Conservation (phyloP, 352 stramenopile genomes). For the Phytophthora chlamydospora region DNA sequence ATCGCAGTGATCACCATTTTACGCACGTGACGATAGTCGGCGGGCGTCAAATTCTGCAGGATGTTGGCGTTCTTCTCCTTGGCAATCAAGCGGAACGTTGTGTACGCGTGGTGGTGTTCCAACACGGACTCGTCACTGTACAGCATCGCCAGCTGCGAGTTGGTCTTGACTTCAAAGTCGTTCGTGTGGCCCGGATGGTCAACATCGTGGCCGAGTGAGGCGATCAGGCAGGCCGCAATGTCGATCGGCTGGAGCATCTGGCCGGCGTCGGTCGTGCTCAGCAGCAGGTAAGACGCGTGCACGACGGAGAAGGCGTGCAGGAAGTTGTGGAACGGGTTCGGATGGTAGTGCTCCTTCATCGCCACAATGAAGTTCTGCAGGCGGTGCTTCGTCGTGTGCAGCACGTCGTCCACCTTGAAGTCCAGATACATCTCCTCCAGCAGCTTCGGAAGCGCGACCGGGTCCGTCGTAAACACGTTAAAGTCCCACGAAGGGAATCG, state of each 20-base stretch:
- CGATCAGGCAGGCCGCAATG: slow-evolving; percentile 84
- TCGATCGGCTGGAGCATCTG: slow-evolving; percentile 85
- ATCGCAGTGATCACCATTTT: slow-evolving; percentile 91
- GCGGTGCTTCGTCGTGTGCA: slow-evolving; percentile 58
- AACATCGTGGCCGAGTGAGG: slow-evolving; percentile 90
- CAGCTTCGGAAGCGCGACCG: slow-evolving; percentile 53
- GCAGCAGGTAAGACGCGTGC: slow-evolving; percentile 83
- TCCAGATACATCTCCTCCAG: slow-evolving; percentile 82
- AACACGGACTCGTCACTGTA: slow-evolving; percentile 92
- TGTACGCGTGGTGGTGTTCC: slow-evolving; percentile 89
- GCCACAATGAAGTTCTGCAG: slow-evolving; percentile 84
- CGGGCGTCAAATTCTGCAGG: slow-evolving; percentile 70
- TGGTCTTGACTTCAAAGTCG: slow-evolving; percentile 84
- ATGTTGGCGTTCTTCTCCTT: slow-evolving; percentile 90
- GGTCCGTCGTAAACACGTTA: slow-evolving; percentile 76
- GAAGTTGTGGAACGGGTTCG: slow-evolving; percentile 93
- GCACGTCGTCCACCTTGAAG: slow-evolving; percentile 68
- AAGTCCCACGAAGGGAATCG: slow-evolving; percentile 74
- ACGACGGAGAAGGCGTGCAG: slow-evolving; percentile 90
- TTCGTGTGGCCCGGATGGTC: slow-evolving; percentile 93
- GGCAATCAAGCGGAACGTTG: slow-evolving; percentile 84
- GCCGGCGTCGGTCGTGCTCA: slow-evolving; percentile 71
- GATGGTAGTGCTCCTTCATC: slow-evolving; percentile 86
- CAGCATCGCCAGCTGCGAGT: slow-evolving; percentile 79
- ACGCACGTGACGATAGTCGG: slow-evolving; percentile 80